Percentiles rank a stretch among this genome's conserved stretches.
Conservation (phyloP, 2,329 filamentous ascomycete genomes). For the Aspergillus brunneoviolaceus region DNA sequence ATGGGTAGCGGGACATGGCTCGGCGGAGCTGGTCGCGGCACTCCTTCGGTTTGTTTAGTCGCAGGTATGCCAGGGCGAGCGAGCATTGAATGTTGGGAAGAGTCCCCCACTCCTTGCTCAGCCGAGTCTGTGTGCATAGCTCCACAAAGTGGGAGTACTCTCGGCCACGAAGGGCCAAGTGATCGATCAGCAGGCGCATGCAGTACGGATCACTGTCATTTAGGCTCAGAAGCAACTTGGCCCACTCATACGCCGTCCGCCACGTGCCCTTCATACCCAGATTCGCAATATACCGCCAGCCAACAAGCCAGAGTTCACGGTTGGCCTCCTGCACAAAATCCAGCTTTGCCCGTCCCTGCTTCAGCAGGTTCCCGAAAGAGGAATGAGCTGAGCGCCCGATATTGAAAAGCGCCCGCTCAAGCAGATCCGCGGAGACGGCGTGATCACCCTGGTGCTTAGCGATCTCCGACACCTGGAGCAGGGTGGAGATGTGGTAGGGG, state of each 20-base stretch:
- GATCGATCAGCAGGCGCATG: slow-evolving; percentile 76
- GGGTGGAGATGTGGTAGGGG: slow-evolving; percentile 87
- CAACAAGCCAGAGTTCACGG: slow-evolving; percentile 86
- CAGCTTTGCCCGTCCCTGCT: slow-evolving; percentile 75
- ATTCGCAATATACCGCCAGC: slow-evolving; percentile 83
- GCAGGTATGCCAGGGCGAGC: slow-evolving; percentile 71
- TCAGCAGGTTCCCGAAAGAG: slow-evolving; percentile 72
- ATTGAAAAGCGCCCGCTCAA: slow-evolving; percentile 87
- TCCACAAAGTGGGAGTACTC: slow-evolving; percentile 75
- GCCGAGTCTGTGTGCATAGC: slow-evolving; percentile 55
- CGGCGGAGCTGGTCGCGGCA: slow-evolving; percentile 64
- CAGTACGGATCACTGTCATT: slow-evolving; percentile 79
- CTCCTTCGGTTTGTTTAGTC: slow-evolving; percentile 64
- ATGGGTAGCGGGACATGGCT: slow-evolving; percentile 74
- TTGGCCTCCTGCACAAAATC: slow-evolving; percentile 83
- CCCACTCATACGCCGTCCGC: slow-evolving; percentile 90
- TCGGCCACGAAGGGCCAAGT: slow-evolving; percentile 76
- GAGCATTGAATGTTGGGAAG: slow-evolving; percentile 75
- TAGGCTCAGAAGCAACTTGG: slow-evolving; percentile 76
- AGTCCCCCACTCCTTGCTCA: slow-evolving; percentile 53
- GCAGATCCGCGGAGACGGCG: slow-evolving; percentile 78
- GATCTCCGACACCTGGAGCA: slow-evolving; percentile 91
- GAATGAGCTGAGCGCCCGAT: slow-evolving; percentile 88
- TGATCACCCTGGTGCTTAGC: slow-evolving; percentile 90
- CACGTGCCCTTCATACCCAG: slow-evolving; percentile 89